These are phyloP conservation scores for Quercus tomentella DNA, from an alignment of 331 rosid genomes.

Conservation along the genomic window DNA sequence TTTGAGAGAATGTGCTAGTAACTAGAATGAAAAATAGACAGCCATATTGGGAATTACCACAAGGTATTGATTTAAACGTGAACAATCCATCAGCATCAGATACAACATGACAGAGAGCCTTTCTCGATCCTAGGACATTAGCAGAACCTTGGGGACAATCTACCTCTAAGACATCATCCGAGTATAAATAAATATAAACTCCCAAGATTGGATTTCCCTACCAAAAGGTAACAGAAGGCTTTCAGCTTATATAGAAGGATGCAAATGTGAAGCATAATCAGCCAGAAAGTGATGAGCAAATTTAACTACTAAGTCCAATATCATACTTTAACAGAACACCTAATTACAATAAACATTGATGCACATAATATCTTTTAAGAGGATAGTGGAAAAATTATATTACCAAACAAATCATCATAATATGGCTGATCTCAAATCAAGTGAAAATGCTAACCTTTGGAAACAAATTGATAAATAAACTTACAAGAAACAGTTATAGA, in stretches of 20 bases:
- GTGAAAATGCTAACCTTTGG: too few species aligned
- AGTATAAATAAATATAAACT: slow-evolving; percentile 77
- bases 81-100: slow-evolving; percentile 91
- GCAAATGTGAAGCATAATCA: slow-evolving; percentile 6
- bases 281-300: background rate
- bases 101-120: slow-evolving; percentile 79
- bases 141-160: slow-evolving; percentile 88
- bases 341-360: background rate
- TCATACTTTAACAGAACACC: background rate
- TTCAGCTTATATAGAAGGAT: slow-evolving; percentile 10
- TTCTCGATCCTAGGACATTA: slow-evolving; percentile 50
- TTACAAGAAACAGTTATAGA: too few species aligned
- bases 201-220: slow-evolving; percentile 98
- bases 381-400: background rate
- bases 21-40: slow-evolving; percentile 5
- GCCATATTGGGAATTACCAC: slow-evolving; percentile 57
- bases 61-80: slow-evolving; percentile 73
- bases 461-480: too few species aligned
- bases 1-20: slow-evolving; percentile 5
- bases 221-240: slow-evolving; percentile 13
- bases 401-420: background rate
- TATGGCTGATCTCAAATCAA: background rate
- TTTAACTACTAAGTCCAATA: background rate
- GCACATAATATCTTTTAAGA: background rate
- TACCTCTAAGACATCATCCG: slow-evolving; percentile 81